Evolutionary conservation across 768 basidiomycete genomes (phyloP).

Genomic region (Pulveroboletus frians): DNA sequence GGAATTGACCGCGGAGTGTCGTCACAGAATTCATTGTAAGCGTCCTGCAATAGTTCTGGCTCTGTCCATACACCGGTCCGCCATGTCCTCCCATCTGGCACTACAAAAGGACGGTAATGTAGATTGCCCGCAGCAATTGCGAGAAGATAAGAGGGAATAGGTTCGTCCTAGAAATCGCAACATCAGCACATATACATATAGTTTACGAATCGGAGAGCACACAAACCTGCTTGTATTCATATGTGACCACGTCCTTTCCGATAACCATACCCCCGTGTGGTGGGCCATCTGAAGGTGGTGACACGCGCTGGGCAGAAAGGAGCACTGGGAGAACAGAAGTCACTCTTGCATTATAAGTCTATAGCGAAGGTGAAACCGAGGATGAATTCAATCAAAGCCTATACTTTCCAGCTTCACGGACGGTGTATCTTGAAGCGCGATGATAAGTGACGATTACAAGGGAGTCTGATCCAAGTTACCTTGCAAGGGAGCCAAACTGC

Average conservation of each 20-base stretch:
- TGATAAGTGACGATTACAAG: not conserved
- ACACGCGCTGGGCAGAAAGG: conserved; percentile 75
- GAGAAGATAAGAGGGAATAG: conserved; percentile 88
- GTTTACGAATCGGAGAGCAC: not conserved
- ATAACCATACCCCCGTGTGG: conserved; percentile 69
- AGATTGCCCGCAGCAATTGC: conserved; percentile 88
- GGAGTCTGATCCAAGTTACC: conserved; percentile 34
- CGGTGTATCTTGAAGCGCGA: conserved; percentile 58
- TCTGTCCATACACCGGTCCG: conserved; percentile 88
- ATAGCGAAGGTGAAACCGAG: not conserved
- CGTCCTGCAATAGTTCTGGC: conserved; percentile 70
- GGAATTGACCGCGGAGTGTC: conserved; percentile 65
- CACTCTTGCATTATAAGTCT: conserved; percentile 85
- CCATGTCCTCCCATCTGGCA: conserved; percentile 64
- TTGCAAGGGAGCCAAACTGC: conserved; percentile 75
- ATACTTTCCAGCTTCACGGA: conserved; percentile 74
- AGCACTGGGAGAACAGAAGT: conserved; percentile 78
- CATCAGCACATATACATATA: not conserved
- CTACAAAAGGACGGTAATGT: conserved; percentile 61
- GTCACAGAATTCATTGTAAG: conserved; percentile 84
- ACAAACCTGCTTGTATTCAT: conserved; percentile 71
- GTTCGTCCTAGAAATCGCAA: conserved; percentile 51
- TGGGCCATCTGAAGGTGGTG: conserved; percentile 66
- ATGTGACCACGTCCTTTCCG: conserved; percentile 69
- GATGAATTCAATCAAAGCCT: not conserved